Base-by-base conservation (phyloP, 345 rosid genomes). In the Eucalyptus albens region DNA sequence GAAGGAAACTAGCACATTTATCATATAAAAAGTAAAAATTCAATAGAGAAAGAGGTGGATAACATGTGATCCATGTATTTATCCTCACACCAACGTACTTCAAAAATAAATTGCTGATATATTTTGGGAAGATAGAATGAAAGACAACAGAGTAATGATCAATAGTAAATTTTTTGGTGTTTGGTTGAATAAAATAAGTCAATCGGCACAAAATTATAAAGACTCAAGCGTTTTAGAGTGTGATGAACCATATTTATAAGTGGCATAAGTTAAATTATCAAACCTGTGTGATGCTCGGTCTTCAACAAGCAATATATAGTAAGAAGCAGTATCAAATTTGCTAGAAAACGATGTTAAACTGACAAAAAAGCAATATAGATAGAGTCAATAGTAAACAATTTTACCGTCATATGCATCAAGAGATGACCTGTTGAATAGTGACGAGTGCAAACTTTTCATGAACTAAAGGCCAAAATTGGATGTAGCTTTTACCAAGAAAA, bases 161-260 rank as follows among this genome's bases (percentile, higher is more conserved):
- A 26, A 11, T 3, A 11, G 7, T 59, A 6, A 59, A 29, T 3
- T 59, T 44, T 45, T 62, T 62, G 33, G 2, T 12, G 16, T 56
- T 27, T 27, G 69, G 31, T 12, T 27, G 15, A 60, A 60, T 11
- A 27, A 60, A 0, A 60, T 27, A 60, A 60, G 7, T 9, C 12
- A 4, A 22, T 55, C 11, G 11, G 60, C 27, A 22, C 3, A 27
- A 1, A 12, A 1, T 26, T 11, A 26, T 11, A 60, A 3, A 3
- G 29, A 9, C 62, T 56, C 2, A 53, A 7, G 10, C 2, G 5
- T 19, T 53, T 53, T 53, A 21, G 5, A 24, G 14, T 56, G 62
- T 56, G 29, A 56, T 4, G 62, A 9, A 56, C 14, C 6, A 0
- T 13, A 56, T 24, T 0, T 27, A 0, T 11, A 27, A 12, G n/a